Conservation (phyloP, 805 yeast species). For the Candida stauntonica region DNA sequence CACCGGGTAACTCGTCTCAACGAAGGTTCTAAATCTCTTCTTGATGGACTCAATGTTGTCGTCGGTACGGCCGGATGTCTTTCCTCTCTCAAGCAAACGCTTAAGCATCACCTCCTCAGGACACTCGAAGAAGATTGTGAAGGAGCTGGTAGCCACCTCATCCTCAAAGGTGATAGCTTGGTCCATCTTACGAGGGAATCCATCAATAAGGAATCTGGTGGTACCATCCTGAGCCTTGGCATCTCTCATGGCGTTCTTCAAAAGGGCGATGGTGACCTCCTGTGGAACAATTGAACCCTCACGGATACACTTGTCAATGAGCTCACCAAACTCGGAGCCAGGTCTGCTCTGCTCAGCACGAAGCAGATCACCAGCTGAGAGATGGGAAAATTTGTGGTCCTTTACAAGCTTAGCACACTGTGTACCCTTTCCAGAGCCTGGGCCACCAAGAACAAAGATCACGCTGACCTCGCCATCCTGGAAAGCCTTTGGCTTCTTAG, state of each 20-base stretch:
- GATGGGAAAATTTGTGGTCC: slow-evolving; percentile 78
- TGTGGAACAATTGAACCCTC: slow-evolving; percentile 95
- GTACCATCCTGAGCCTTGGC: slow-evolving; percentile 45
- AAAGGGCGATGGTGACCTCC: slow-evolving; percentile 76
- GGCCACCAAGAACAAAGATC: slow-evolving; percentile 92
- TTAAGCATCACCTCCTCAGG: slow-evolving; percentile 79
- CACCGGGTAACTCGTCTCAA: slow-evolving; percentile 91
- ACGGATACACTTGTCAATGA: slow-evolving; percentile 77
- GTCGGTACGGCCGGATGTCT: slow-evolving; percentile 91
- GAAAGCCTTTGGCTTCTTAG: slow-evolving; percentile 38
- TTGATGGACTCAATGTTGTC: slow-evolving; percentile 88
- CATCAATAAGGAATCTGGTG: slow-evolving; percentile 75
- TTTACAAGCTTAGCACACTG: slow-evolving; percentile 84
- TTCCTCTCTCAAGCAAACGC: slow-evolving; percentile 84
- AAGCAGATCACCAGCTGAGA: slow-evolving; percentile 94
- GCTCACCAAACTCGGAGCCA: slow-evolving; percentile 79
- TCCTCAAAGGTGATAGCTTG: slow-evolving; percentile 94
- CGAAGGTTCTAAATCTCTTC: slow-evolving; percentile 82
- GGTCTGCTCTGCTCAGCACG: slow-evolving; percentile 86
- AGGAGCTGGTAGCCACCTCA: slow-evolving; percentile 61
- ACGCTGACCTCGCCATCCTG: slow-evolving; percentile 67
- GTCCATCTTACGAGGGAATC: slow-evolving; percentile 98
- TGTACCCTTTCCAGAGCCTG: slow-evolving; percentile 97
- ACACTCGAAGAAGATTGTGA: slow-evolving; percentile 75
- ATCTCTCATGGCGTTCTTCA: slow-evolving; percentile 72